Evolutionary conservation across 2,329 filamentous ascomycete species (phyloP), one percentile per base, ranked within the genome.

Genomic region (Coniochaeta sp.): DNA sequence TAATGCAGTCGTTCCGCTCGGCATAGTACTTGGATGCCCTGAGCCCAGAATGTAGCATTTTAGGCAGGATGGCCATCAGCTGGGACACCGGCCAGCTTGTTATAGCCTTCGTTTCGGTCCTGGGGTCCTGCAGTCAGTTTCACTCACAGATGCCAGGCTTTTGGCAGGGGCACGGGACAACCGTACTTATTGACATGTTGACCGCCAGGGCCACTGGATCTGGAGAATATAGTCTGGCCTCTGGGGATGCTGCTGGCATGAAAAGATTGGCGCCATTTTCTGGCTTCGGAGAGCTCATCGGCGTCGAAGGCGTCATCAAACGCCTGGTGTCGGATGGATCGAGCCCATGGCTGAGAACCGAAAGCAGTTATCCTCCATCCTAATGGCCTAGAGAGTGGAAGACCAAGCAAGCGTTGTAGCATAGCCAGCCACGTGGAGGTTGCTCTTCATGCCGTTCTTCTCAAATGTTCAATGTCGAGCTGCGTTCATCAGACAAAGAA

Each of bases 121-220:
- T 86, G 64, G n/a, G 14, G 34, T 7, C 19, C 14, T 26, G 14
- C 12, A 3, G 22, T 12, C 33, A 24, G 17, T 22, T 12, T 12
- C 47, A 17, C 47, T 3, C 22, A 22, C 16, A 12, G 17, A 52
- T 52, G 11, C 7, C 26, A 6, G 26, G 14, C 26, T 52, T 24
- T 3, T 22, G 22, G 14, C 12, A 19, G 54, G 31, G n/a, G 28
- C 17, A n/a, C n/a, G n/a, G n/a, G n/a, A n/a, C n/a, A 14, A n/a
- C 16, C 56, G 26, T 44, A 86, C 83, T 86, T 86, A 67, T 86
- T 86, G 34, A 86, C 83, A 66, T 86, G 82, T 65, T 86, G 83
- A 1, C 83, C 83, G 14, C 83, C 83, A 2, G 83, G 83, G 0
- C 83, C 83, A 64, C 82, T 85, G 2, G 83, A 85, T n/a, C 83